These are phyloP conservation scores for Chondrostereum purpureum DNA, from an alignment of 1,284 basidiomycete species.

Conservation along the genomic window DNA sequence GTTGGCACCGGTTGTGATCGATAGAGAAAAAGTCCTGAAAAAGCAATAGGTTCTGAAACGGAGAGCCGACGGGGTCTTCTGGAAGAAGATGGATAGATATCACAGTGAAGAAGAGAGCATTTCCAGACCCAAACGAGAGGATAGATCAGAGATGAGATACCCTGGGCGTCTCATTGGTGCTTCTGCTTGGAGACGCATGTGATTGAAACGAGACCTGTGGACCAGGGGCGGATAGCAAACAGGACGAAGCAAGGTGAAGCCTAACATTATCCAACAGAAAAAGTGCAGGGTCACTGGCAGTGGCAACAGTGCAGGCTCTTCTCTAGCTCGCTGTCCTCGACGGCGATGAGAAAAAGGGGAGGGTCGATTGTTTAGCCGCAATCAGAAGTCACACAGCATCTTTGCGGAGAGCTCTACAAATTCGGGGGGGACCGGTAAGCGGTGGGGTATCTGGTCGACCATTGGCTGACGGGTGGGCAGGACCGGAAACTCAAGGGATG, in stretches of 20 bases:
- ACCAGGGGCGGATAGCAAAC: too few relatives aligned
- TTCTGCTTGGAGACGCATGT: too few relatives aligned
- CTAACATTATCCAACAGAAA: neutral
- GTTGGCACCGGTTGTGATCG: too few relatives aligned
- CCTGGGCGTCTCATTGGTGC: too few relatives aligned
- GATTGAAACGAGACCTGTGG: too few relatives aligned
- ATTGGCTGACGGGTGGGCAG: slow-evolving; percentile 6
- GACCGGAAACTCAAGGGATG: slow-evolving; percentile 36
- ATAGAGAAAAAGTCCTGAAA: too few relatives aligned
- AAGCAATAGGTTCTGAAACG: too few relatives aligned
- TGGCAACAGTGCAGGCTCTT: neutral
- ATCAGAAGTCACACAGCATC: neutral
- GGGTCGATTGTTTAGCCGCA: neutral
- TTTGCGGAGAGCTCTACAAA: neutral
- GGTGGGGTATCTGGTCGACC: neutral
- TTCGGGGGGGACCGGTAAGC: slow-evolving; percentile 1
- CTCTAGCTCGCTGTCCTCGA: neutral
- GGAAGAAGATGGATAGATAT: too few relatives aligned
- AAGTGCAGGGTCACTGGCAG: neutral
- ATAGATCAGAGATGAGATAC: too few relatives aligned
- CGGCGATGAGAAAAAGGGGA: neutral
- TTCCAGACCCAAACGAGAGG: too few relatives aligned
- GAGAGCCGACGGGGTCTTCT: too few relatives aligned
- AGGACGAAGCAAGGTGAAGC: neutral
- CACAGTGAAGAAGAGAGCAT: too few relatives aligned